Base-by-base conservation (phyloP, 2,329 filamentous ascomycete species). In the Catunica adiposa region DNA sequence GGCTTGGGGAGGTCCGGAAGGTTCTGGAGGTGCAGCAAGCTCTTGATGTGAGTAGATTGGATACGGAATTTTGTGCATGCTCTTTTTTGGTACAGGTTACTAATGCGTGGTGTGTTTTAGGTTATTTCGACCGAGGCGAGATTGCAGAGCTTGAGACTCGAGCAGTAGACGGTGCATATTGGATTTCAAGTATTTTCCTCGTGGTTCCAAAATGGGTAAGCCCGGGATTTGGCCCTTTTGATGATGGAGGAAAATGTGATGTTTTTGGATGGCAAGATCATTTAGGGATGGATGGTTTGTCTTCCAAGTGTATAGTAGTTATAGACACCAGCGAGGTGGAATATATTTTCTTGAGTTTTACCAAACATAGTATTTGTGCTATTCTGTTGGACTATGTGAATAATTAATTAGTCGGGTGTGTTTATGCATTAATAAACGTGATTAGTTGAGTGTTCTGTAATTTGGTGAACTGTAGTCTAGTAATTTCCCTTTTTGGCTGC, bases 1-100 rank as follows among this genome's bases (percentile, higher is more conserved):
- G 92, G 92, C 71, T 98, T 62, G 78, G 77, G 54, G 92, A 98
- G 74, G 86, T 89, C 60, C 81, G 92, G 67, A 85, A 89, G 71
- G 87, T 94, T 61, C 74, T 98, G 64, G 92, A 98, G 72, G 92
- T 97, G 61, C 83, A 86, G 71, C 92, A 98, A 72, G 92, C 92
- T 64, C 76, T 98, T 64, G 92, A 98, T 70, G 92, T 95, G 70
- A 81, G 83, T 78, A 61, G 47, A 34, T 42, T 37, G 29, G 50
- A 34, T 52, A 26, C 3, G 8, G 44, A 15, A 44, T 56, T 34
- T 56, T 40, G n/a, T 9, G 29, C 42, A 53, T 4, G 22, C 1
- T 51, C 42, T 56, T 22, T 26, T 22, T 38, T 15, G 47, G n/a
- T 38, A 22, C 17, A 56, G 11, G 15, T 1, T 60, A 48, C 65